phyloP scores from a whole-genome alignment of 139 green algal genomes.

The Klebsormidium nitens region DNA sequence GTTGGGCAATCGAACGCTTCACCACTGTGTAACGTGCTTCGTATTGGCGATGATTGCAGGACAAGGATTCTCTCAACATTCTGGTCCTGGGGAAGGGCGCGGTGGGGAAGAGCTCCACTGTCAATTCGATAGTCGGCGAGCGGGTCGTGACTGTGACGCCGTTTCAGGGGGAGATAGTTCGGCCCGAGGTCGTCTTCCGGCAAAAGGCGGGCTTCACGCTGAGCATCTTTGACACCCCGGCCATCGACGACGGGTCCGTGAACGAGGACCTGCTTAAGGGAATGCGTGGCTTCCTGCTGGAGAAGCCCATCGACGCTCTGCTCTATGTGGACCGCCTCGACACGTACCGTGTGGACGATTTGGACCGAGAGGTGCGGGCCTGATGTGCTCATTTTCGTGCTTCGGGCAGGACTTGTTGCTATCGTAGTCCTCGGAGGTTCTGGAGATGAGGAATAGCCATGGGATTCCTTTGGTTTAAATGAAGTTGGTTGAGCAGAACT shows the following conservation, averaged over 20 bases:
- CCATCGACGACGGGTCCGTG: constrained; percentile 54
- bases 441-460: no score
- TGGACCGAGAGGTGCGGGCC: constrained; percentile 34
- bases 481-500: no score
- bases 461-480: no score
- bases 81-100: constrained; percentile 63
- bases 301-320: constrained; percentile 53
- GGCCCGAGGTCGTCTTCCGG: constrained; percentile 36
- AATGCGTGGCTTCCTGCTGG: constrained; percentile 24
- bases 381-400: background rate
- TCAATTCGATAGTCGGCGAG: constrained; percentile 65
- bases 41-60: no score
- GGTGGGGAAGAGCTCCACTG: constrained; percentile 64
- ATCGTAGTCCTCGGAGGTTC: no score
- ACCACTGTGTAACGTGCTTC: no score
- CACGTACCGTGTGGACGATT: constrained; percentile 58
- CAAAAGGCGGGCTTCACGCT: constrained; percentile 54
- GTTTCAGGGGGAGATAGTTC: constrained; percentile 49
- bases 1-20: no score
- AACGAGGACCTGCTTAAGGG: constrained; percentile 18
- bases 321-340: constrained; percentile 71
- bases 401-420: no score
- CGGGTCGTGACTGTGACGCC: constrained; percentile 37
- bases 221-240: constrained; percentile 61
- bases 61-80: constrained; percentile 52